These are phyloP conservation scores for Aspergillus sclerotioniger DNA, from an alignment of 495 filamentous ascomycete genomes.

Conservation along the genomic window DNA sequence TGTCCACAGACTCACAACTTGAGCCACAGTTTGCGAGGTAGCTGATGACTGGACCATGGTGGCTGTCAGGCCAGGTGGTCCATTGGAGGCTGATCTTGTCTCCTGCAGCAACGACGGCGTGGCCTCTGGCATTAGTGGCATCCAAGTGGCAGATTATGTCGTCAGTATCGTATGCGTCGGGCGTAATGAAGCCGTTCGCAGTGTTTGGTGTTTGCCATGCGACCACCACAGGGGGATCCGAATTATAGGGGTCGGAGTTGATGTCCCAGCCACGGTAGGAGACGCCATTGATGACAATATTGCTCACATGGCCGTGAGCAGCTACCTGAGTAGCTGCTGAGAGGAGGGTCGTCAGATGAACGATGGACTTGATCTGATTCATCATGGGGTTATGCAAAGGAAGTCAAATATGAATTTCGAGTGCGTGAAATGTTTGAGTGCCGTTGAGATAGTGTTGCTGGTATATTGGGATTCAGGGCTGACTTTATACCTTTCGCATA, in stretches of 20 bases:
- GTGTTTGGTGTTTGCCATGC: conserved; percentile 46
- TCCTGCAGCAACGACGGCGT: conserved; percentile 43
- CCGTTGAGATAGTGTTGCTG: neutral
- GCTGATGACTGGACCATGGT: conserved; percentile 60
- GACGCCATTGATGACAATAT: conserved; percentile 33
- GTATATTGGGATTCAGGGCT: no score
- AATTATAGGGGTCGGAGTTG: conserved; percentile 32
- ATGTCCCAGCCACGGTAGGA: conserved; percentile 45
- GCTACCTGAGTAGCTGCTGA: conserved; percentile 19
- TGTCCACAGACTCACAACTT: conserved; percentile 54
- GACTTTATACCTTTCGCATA: neutral
- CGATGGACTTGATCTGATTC: conserved; percentile 1
- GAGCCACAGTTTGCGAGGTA: conserved; percentile 65
- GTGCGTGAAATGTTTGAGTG: neutral
- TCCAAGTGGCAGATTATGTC: conserved; percentile 54
- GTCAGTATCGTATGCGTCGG: conserved; percentile 34
- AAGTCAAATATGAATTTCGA: neutral
- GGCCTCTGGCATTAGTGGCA: conserved; percentile 36
- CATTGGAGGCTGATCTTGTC: conserved; percentile 41
- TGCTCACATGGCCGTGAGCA: conserved; percentile 29
- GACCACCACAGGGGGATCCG: conserved; percentile 39
- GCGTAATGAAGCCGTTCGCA: conserved; percentile 52
- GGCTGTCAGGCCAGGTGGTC: conserved; percentile 44
- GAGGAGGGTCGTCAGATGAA: conserved; percentile 3
- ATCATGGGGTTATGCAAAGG: neutral